A percentile compares a stretch with the other conserved stretches of the same genome.
These are phyloP conservation scores for Gossypium australe DNA, from an alignment of 345 rosid species.

Conservation along the genomic window DNA sequence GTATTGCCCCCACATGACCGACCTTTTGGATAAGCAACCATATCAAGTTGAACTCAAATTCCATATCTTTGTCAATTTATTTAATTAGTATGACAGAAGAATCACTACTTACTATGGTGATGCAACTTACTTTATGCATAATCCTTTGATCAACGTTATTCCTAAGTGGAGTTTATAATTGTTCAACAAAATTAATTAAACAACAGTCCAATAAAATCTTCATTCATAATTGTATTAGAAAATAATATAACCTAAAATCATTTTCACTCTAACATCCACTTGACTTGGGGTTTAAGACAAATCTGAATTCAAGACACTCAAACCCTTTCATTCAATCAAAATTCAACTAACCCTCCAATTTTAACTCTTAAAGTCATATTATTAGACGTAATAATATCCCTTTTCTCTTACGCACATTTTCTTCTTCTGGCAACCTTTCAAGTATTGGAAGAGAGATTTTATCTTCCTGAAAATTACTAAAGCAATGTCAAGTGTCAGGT, in stretches of 20 bases:
- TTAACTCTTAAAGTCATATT: not conserved
- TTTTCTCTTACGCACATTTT: not conserved
- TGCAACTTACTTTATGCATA: not conserved
- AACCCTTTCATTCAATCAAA: not conserved
- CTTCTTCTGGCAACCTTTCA: not conserved
- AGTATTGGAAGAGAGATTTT: not conserved
- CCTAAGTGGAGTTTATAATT: not conserved
- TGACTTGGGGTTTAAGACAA: not conserved
- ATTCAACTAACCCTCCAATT: not conserved
- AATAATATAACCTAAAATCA: not conserved
- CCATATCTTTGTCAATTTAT: not conserved
- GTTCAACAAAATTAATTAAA: no score
- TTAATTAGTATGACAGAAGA: not conserved
- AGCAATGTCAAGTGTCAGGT: not conserved
- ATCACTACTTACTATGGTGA: not conserved
- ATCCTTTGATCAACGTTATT: no score
- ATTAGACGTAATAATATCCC: not conserved
- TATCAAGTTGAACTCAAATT: not conserved
- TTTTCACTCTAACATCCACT: not conserved
- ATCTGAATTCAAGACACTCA: not conserved
- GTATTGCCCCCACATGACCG: not conserved
- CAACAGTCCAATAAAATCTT: not conserved
- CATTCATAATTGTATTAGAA: not conserved
- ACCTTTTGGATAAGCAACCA: not conserved
- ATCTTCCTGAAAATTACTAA: not conserved